Conservation (phyloP, 2,329 filamentous ascomycete genomes). For the Pestalotiopsis sp. region DNA sequence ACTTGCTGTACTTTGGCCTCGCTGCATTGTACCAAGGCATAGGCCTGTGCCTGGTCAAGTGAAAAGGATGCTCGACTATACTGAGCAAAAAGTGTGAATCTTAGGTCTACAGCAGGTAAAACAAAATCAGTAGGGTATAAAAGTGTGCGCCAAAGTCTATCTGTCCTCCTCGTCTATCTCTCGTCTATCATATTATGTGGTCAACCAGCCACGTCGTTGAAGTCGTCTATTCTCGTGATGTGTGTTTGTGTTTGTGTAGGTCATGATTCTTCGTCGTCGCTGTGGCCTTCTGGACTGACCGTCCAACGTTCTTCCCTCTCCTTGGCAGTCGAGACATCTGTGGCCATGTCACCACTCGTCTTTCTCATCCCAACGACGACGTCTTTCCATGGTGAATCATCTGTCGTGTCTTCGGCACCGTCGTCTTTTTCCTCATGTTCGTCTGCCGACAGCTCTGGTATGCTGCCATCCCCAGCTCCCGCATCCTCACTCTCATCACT, state of each 20-base stretch:
- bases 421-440: conserved; percentile 13
- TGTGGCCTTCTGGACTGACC: background rate
- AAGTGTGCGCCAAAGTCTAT: background rate
- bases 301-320: conserved; percentile 15
- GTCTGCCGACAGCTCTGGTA: conserved; percentile 11
- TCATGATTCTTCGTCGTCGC: background rate
- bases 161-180: background rate
- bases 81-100: background rate
- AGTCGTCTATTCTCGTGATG: background rate
- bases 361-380: conserved; percentile 18
- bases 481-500: conserved; percentile 17
- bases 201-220: background rate
- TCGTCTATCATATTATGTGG: background rate
- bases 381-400: conserved; percentile 21
- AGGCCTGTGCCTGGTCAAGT: background rate
- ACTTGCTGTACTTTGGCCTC: no score
- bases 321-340: conserved; percentile 16
- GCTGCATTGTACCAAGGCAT: no score
- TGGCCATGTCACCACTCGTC: conserved; percentile 15
- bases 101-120: background rate
- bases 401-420: conserved; percentile 12
- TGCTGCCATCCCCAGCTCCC: conserved; percentile 12
- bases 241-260: background rate
- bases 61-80: background rate
- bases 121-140: background rate